Base-by-base conservation (phyloP, 2,329 filamentous ascomycete genomes). In the Aspergillus arachidicola region DNA sequence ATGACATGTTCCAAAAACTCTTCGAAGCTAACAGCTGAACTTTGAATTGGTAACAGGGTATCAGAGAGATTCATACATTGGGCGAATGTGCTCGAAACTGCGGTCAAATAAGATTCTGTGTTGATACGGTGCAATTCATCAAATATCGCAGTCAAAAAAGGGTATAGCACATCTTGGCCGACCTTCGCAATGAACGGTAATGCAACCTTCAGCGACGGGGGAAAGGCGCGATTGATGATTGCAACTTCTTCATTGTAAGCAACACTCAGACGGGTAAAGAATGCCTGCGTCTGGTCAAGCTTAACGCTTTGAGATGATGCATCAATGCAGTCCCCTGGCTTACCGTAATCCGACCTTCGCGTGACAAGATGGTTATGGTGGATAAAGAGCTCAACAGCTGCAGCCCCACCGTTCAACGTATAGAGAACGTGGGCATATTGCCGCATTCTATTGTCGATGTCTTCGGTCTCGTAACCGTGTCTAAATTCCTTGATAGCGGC, bases 401-500 rank as follows among this genome's bases (percentile, higher is more conserved):
- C 89, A 46, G 85, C 84, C 19, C 93, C 93, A 30, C 92, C 93
- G 75, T 96, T 96, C 51, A 99, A 83, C 2, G 86, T 86, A 62
- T 91, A 88, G 61, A 99, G 81, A 19, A 99, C 93, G 70, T 93
- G 88, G 2, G 94, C 94, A 77, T 97, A 98, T 72, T 91, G 87
- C 69, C 86, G 88, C 94, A 98, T 97, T 59, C 89, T 85, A 2
- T 92, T 93, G 68, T 96, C 91, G 59, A 96, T 88, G 75, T 99
- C 94, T 80, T 91, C 91, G 50, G 88, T 89, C 75, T 95, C 92
- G 69, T 96, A 96, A 4, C 93, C 95, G 73, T 95, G 91, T 77
- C 96, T 91, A 69, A 99, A 99, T 76, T 99, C 95, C 56, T 91
- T 87, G 58, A 97, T 80, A 4, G 96, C 94, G 4, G 94, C 93